Base-by-base conservation (phyloP, 305 asterid species). In the Lippia alba region DNA sequence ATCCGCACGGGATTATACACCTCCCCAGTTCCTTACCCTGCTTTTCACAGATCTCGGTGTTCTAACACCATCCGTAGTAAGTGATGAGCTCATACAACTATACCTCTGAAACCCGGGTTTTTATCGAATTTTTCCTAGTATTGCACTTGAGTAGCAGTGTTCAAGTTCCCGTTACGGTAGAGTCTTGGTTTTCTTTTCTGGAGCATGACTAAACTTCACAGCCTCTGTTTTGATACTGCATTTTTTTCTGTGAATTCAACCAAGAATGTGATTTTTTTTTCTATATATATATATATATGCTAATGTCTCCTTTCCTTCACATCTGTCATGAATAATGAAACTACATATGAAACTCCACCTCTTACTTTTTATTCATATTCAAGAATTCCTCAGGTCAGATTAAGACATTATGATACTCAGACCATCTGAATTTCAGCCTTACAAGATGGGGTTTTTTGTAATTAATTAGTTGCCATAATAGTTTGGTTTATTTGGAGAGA, bases 11-110 rank as follows among this genome's bases (percentile, higher is more conserved):
- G 98, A 93, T 76, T 86, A 91, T 76, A 93, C 98, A 0, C 98
- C 96, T 14, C 96, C 97, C 0, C 91, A 89, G 74, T 93, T 79
- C 79, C 92, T 89, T 46, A 87, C 97, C 32, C 73, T 92, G 55
- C 97, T 89, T 10, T 92, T 92, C 41, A 89, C 97, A 0, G 95
- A 92, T 87, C 80, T 90, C 67, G 98, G 98, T 50, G 88, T 90
- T 76, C 86, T 90, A 20, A 87, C 97, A 6, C 98, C 98, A 16
- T 92, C 97, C 45, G 97, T 87, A n/a, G 98, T 89, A 32, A 92
- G 98, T 60, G 98, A 90, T 59, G 93, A 90, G 86, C 95, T 90
- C 73, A 92, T 92, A 74, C 95, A 85, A 73, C 89, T 92, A 6
- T 90, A 92, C 87, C 78, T 90, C 48, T 90, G 41, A 36, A 79